Base-by-base conservation (phyloP, 306 rosid species). In the Prunus armeniaca region DNA sequence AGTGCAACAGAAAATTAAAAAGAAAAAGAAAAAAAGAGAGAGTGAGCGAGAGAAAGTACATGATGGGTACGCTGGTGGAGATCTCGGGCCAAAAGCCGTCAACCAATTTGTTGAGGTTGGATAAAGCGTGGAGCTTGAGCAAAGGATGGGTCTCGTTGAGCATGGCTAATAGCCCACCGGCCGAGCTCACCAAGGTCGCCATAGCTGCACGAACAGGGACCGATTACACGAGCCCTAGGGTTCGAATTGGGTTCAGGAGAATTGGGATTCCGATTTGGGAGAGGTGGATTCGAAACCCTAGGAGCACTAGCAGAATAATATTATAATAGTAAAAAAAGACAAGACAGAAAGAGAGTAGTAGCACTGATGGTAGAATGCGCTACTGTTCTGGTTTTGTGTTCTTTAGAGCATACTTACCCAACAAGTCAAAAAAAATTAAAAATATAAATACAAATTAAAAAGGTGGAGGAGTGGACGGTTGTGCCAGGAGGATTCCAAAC, bases 71-170 rank as follows among this genome's bases (percentile, higher is more conserved):
- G 84, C 96, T 90, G 20, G 97, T 90, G 51, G 98, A 95, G 93
- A 95, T 95, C 97, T 95, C 98, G 3, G 97, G 98, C 98, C 98
- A 95, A 73, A 95, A 95, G 55, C 61, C 88, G 73, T 95, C 97
- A 5, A 95, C 98, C 82, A 89, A 78, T 58, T 89, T 89, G 91
- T 90, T 95, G 83, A 95, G 97, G 84, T 90, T 92, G 22, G 92
- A 88, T 65, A 95, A 96, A 72, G 98, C 97, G 66, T 92, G 90
- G 71, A 89, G 90, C 90, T 95, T 95, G 67, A 95, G 97, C 38
- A 74, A 57, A 1, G 96, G 97, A 81, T 89, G 97, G 19, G 83
- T 18, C 87, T 95, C 98, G 82, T 89, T 87, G 30, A 95, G 93
- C 98, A 95, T 95, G 77, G 97, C 98, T 79, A 95, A 84, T 80